A percentile compares a stretch with the other conserved stretches of the same genome.
These are phyloP conservation scores for Plasmodium malariae DNA, from an alignment of 169 alveolate species.

Conservation along the genomic window DNA sequence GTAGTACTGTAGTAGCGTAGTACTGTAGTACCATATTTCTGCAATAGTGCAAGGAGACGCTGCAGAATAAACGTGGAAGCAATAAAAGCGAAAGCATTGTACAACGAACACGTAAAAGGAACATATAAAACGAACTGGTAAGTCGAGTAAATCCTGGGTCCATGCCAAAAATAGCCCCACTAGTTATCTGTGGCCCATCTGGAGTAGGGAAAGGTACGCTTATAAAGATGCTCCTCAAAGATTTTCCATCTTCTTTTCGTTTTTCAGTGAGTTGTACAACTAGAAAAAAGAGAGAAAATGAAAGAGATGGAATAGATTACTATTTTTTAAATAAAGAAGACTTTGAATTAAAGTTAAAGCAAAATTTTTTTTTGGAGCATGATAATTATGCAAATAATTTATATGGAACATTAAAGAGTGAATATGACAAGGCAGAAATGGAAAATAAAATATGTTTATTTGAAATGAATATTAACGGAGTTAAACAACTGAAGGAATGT, in stretches of 20 bases:
- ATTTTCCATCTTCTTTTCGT: constrained; percentile 82
- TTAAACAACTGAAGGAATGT: constrained; percentile 78
- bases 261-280: constrained; percentile 91
- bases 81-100: no score
- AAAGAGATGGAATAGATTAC: constrained; percentile 88
- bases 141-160: no score
- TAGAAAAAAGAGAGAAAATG: constrained; percentile 88
- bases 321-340: constrained; percentile 87
- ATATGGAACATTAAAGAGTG: constrained; percentile 90
- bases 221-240: constrained; percentile 77
- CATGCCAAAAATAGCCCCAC: constrained; percentile 76
- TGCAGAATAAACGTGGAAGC: no score
- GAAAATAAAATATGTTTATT: constrained; percentile 87
- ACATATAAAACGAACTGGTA: no score
- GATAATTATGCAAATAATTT: constrained; percentile 87
- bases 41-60: no score
- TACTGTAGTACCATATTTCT: no score
- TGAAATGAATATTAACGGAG: constrained; percentile 93
- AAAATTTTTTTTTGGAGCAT: constrained; percentile 88
- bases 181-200: constrained; percentile 93
- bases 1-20: no score
- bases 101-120: no score
- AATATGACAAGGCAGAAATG: constrained; percentile 82
- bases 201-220: constrained; percentile 95
- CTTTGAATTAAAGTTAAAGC: constrained; percentile 84